Evolutionary conservation across 2,329 filamentous ascomycete genomes (phyloP), one percentile per base, ranked within the genome.

Genomic region (Aspergillus phoenicis): DNA sequence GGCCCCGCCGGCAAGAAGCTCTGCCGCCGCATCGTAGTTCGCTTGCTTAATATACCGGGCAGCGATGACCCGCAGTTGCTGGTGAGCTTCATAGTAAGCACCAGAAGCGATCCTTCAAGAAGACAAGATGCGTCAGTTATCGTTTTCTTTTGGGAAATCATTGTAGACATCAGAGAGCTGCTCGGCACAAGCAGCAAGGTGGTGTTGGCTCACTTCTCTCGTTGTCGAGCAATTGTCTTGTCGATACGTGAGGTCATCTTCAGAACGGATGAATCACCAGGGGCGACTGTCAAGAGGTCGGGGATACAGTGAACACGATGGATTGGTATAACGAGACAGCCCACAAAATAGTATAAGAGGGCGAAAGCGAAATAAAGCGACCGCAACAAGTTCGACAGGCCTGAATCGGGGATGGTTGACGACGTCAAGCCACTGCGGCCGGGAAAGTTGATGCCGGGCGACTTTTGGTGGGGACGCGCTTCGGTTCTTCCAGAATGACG

Each of bases 21-120:
- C 91, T 74, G 93, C 89, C 52, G 96, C 95, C 11, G 92, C 89
- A 68, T 84, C 77, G 85, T 91, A 97, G 84, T 94, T 94, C 63
- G 86, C 82, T 47, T 89, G 85, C 81, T 98, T 98, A 76, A 94
- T 88, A 81, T 99, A 96, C 60, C 96, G 93, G 41, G 92, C 90
- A 63, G 93, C 93, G 68, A 97, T 94, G 58, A 97, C 93, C 64
- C 95, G 92, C 67, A 97, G 91, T 82, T 99, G 95, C 79, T 99
- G 95, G 80, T 98, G 94, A 61, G 95, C 95, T 85, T 99, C 95
- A 82, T 99, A 99, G 84, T 87, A 97, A 75, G 95, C 89, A 72
- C 93, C 94, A 78, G 96, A 92, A 68, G 87, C 84, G 78, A 97
- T 97, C 78, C 92, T 91, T 70, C 4, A 60, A 26, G 58, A 63